These are phyloP conservation scores for Lasiodiplodia sp. DNA, from an alignment of 2,329 filamentous ascomycete species.

Conservation along the genomic window DNA sequence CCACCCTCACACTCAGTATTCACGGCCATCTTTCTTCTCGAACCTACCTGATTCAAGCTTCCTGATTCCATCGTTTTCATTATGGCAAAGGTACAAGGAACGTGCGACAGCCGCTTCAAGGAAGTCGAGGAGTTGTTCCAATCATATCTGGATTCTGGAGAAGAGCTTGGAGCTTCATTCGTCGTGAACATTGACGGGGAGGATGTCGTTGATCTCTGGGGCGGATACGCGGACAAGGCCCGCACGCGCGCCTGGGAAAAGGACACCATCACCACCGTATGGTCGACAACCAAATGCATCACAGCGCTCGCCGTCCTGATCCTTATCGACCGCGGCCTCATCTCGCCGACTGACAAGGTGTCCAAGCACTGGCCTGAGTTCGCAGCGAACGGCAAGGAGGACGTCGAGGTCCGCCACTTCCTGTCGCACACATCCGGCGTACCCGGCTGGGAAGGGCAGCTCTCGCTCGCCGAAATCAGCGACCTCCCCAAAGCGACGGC, in stretches of 20 bases:
- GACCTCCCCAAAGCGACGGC: slow-evolving; percentile 6
- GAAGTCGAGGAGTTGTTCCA: slow-evolving; percentile 46
- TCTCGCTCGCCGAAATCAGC: slow-evolving; percentile 2
- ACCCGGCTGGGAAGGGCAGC: slow-evolving; percentile 2
- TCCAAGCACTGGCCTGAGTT: slow-evolving; percentile 46
- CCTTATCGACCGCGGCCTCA: slow-evolving; percentile 38
- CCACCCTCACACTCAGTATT: too few relatives aligned
- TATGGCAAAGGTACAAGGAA: slow-evolving; percentile 42
- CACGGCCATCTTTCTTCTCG: too few relatives aligned
- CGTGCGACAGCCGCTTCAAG: slow-evolving; percentile 48
- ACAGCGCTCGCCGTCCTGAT: slow-evolving; percentile 38
- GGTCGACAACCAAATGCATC: slow-evolving; percentile 40
- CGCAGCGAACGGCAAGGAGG: slow-evolving; percentile 41
- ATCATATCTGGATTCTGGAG: slow-evolving; percentile 45
- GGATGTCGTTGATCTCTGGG: slow-evolving; percentile 56
- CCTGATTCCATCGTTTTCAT: neutral
- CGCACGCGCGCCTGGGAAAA: slow-evolving; percentile 46
- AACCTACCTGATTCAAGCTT: too few relatives aligned
- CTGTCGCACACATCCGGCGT: slow-evolving; percentile 24
- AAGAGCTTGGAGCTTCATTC: slow-evolving; percentile 57
- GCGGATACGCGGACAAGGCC: slow-evolving; percentile 46
- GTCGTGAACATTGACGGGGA: slow-evolving; percentile 51
- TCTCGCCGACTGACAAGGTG: slow-evolving; percentile 39
- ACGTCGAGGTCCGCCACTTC: slow-evolving; percentile 36
- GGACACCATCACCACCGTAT: slow-evolving; percentile 37